These are phyloP conservation scores for Xylaria palmicola DNA, from an alignment of 495 filamentous ascomycete genomes.

Conservation along the genomic window DNA sequence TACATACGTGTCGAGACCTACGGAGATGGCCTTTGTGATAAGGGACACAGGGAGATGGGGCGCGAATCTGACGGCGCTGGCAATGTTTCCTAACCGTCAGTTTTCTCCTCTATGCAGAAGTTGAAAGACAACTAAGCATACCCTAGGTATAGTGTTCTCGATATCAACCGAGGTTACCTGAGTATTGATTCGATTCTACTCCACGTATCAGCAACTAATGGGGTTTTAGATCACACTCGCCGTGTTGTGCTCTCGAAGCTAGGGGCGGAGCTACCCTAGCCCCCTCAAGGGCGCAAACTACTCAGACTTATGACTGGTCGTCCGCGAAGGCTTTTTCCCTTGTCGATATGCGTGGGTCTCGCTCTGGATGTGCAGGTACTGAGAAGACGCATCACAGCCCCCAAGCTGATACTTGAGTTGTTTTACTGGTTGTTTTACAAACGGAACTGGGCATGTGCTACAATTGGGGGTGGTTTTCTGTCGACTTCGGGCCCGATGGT, in stretches of 20 bases:
- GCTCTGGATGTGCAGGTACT: background rate
- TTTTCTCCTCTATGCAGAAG: background rate
- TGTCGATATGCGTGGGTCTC: background rate
- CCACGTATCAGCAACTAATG: no score
- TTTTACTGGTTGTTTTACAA: background rate
- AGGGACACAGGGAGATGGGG: background rate
- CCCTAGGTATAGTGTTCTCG: no score
- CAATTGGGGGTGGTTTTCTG: background rate
- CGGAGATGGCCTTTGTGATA: background rate
- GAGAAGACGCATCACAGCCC: background rate
- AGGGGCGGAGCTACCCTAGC: no score
- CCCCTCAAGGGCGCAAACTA: no score
- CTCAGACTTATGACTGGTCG: no score
- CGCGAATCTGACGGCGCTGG: background rate
- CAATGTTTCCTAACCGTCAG: background rate
- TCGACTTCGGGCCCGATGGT: background rate
- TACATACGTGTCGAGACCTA: constrained; percentile 3
- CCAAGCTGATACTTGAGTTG: background rate
- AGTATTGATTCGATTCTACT: no score
- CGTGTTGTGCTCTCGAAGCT: background rate
- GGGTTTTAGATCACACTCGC: no score
- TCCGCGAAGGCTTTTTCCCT: background rate
- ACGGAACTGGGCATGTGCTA: background rate
- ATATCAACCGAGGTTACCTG: no score
- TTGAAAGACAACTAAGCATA: no score